Evolutionary conservation across 2,329 filamentous ascomycete species (phyloP), one percentile per base, ranked within the genome.

Genomic region (Coniochaeta prunicola): DNA sequence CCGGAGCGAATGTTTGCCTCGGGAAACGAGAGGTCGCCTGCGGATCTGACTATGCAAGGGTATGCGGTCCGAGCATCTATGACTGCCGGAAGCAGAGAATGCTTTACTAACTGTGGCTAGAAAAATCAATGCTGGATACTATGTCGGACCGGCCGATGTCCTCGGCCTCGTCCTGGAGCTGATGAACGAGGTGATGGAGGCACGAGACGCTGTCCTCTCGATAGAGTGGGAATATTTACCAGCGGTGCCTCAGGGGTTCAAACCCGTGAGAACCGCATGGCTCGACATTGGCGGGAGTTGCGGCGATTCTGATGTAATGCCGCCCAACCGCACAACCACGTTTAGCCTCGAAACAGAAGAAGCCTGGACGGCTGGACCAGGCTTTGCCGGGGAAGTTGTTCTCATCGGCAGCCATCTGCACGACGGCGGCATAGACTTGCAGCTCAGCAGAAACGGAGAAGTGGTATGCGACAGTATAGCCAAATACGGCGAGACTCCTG

Each of bases 211-310:
- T 36, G 36, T 63, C 31, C 34, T 66, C 33, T 64, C 60, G 10
- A 42, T 64, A 13, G 64, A 67, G 28, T 65, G 61, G 59, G 64
- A 67, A 40, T 68, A 60, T 40, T 34, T 68, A 21, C 60, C 59
- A 12, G 54, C 57, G 4, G 26, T 56, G 3, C 34, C 61, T 4
- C 36, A 53, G 1, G 59, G 36, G 45, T 68, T 66, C 56, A 55
- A 48, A 12, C 28, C 53, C 13, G 57, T 59, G 13, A 61, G 50
- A 7, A 62, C 65, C 31, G 26, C 67, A 19, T 68, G 65, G 65
- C 62, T 69, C 10, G 66, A 67, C 59, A 58, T 68, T 13, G 62
- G 63, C 57, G 67, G 66, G 33, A 15, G 30, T 55, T 69, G 67
- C 58, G 36, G 15, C 36, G 57, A 57, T 21, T 59, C 59, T 24